These are phyloP conservation scores for Chlorella sp. DNA, from an alignment of 139 green algal genomes.

Conservation along the genomic window DNA sequence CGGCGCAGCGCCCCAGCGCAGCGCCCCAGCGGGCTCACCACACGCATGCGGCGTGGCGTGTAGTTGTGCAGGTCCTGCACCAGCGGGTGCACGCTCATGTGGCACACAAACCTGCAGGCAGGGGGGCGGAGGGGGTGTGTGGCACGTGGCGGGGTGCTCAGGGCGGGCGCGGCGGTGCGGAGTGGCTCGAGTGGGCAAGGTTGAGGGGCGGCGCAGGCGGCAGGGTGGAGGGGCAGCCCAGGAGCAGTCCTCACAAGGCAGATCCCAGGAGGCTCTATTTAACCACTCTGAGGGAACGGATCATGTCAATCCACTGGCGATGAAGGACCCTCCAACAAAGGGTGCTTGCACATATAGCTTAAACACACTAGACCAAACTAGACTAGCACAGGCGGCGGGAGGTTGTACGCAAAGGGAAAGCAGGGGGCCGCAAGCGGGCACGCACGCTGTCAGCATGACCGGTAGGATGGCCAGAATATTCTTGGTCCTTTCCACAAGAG, in stretches of 20 bases:
- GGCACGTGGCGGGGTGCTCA: neutral
- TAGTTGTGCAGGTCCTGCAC: constrained; percentile 14
- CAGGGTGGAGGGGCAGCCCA: too few relatives aligned
- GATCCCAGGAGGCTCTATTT: too few relatives aligned
- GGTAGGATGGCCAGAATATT: neutral
- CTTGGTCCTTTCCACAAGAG: neutral
- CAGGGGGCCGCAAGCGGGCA: too few relatives aligned
- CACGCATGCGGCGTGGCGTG: constrained; percentile 36
- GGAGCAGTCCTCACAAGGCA: too few relatives aligned
- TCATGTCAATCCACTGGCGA: too few relatives aligned
- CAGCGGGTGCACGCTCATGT: constrained; percentile 26
- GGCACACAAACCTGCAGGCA: constrained; percentile 38
- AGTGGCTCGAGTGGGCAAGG: neutral
- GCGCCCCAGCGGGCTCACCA: neutral
- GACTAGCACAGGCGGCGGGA: too few relatives aligned
- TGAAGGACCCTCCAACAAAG: too few relatives aligned
- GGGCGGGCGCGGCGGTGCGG: neutral
- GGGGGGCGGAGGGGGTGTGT: neutral
- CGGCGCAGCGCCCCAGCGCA: neutral
- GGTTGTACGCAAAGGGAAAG: neutral
- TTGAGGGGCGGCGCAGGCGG: too few relatives aligned
- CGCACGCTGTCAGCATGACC: constrained; percentile 36
- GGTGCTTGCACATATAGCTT: too few relatives aligned
- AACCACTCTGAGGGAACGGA: too few relatives aligned
- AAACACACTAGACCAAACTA: too few relatives aligned